phyloP scores from a whole-genome alignment of 129 eudicot genomes.

The Deinandra increscens region DNA sequence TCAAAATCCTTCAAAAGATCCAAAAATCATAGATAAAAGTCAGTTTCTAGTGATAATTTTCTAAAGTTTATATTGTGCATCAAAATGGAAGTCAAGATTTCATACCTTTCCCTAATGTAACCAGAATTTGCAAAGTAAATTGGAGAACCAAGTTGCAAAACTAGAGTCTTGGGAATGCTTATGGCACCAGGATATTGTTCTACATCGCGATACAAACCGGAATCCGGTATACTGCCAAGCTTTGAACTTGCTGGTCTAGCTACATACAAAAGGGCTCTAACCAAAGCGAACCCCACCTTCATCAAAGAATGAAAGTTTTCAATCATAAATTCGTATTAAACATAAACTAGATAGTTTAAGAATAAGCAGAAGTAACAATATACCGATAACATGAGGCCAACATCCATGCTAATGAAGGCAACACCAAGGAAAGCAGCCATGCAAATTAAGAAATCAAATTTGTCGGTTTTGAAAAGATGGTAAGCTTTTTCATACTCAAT shows the following conservation, averaged over 20 bases:
- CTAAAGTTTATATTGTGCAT: neutral
- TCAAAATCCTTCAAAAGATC: slow-evolving; percentile 46
- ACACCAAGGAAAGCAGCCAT: slow-evolving; percentile 84
- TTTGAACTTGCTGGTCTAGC: slow-evolving; percentile 76
- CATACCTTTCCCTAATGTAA: slow-evolving; percentile 78
- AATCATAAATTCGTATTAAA: neutral
- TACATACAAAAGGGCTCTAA: slow-evolving; percentile 65
- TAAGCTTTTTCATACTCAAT: slow-evolving; percentile 59
- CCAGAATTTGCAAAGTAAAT: slow-evolving; percentile 63
- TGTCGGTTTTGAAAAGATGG: slow-evolving; percentile 81
- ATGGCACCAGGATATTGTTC: slow-evolving; percentile 74
- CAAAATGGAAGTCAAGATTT: slow-evolving; percentile 2
- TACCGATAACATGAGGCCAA: slow-evolving; percentile 85
- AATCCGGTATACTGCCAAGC: slow-evolving; percentile 63
- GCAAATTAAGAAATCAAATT: slow-evolving; percentile 78
- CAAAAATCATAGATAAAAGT: neutral
- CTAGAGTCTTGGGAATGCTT: slow-evolving; percentile 46
- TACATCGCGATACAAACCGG: slow-evolving; percentile 62
- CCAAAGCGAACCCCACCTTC: slow-evolving; percentile 64
- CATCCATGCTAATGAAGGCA: slow-evolving; percentile 81
- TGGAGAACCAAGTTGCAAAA: slow-evolving; percentile 84
- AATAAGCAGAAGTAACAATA: neutral
- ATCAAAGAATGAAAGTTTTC: neutral
- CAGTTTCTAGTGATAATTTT: neutral
- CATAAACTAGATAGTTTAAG: neutral